Evolutionary conservation across 257 asterid genomes (phyloP), one percentile per base, ranked within the genome.

Genomic region (Fraxinus anomala): DNA sequence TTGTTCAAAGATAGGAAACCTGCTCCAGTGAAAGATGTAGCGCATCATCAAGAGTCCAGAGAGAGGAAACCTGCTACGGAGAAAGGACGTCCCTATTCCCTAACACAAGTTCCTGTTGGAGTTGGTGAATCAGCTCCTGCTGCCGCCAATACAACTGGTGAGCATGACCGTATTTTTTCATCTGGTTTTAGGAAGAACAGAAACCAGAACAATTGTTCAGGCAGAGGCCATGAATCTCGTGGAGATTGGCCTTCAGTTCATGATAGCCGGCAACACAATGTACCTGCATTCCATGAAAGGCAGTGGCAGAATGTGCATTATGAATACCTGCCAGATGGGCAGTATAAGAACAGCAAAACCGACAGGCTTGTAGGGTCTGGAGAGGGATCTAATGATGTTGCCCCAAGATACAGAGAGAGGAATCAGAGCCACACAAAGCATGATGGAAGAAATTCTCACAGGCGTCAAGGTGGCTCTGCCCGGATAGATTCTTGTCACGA

Each of bases 301-400:
- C 96, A 71, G 77, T 84, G 92, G 82, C 91, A 83, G 72, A 90
- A 82, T 76, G 69, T 56, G 77, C 97, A 92, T 56, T 89, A 80
- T 77, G 97, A 92, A 83, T 95, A 95, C 86, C 99, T 91, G 83
- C 96, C 98, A 0, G 93, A 90, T 13, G 97, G 91, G 66, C 89
- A 86, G 5, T 51, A 76, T 74, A 86, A 86, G 89, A 86, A 78
- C 54, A 83, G 83, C 82, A 85, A 82, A 40, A 72, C 86, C 0
- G 91, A 85, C 44, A 89, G 80, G 39, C 73, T 68, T 21, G 92
- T 89, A 76, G 91, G 73, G 61, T 81, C 76, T 44, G 81, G 80
- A 13, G 96, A 86, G 79, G 90, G 83, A 59, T 84, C 86, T 44
- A 83, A 82, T 74, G 76, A 72, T 68, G 84, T 31, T 40, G 86